Evolutionary conservation across 2,329 filamentous ascomycete genomes (phyloP).

Genomic region (Phialophora chinensis): DNA sequence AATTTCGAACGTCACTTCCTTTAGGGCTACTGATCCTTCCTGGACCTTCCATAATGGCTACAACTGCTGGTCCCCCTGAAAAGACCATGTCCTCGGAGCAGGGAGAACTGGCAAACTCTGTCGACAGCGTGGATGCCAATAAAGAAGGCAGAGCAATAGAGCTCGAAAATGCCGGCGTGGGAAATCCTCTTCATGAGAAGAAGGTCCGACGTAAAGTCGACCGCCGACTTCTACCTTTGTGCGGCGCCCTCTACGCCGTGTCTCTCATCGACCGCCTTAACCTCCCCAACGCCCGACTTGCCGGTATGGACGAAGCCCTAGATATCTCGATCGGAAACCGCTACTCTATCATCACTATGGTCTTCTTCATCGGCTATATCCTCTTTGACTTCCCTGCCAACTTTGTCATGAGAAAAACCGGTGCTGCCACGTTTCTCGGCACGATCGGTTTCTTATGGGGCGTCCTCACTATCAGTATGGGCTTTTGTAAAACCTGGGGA

Average conservation of each 20-base stretch:
- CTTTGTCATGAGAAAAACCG: conserved; percentile 47
- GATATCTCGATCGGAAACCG: not conserved
- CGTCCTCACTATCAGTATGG: conserved; percentile 33
- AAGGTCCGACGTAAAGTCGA: conserved; percentile 3
- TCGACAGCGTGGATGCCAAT: too few species aligned
- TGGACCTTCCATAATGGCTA: too few species aligned
- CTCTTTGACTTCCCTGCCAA: conserved; percentile 52
- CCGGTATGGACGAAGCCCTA: conserved; percentile 5
- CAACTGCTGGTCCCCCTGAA: too few species aligned
- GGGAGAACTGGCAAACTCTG: too few species aligned
- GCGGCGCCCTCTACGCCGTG: conserved; percentile 7
- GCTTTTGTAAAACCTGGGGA: conserved; percentile 6
- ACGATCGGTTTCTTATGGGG: conserved; percentile 21
- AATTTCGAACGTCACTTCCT: too few species aligned
- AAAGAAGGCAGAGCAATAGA: too few species aligned
- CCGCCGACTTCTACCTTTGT: conserved; percentile 1
- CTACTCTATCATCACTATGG: conserved; percentile 38
- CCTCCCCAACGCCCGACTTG: conserved; percentile 7
- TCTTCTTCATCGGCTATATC: conserved; percentile 43
- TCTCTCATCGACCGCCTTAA: conserved; percentile 12
- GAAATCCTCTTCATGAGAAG: not conserved
- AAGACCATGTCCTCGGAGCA: too few species aligned
- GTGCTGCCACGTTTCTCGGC: conserved; percentile 17
- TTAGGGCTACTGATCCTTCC: too few species aligned
- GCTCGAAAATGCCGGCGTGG: too few species aligned